Evolutionary conservation across 495 filamentous ascomycete genomes (phyloP).

Genomic region (Lasiosphaeris hirsuta): DNA sequence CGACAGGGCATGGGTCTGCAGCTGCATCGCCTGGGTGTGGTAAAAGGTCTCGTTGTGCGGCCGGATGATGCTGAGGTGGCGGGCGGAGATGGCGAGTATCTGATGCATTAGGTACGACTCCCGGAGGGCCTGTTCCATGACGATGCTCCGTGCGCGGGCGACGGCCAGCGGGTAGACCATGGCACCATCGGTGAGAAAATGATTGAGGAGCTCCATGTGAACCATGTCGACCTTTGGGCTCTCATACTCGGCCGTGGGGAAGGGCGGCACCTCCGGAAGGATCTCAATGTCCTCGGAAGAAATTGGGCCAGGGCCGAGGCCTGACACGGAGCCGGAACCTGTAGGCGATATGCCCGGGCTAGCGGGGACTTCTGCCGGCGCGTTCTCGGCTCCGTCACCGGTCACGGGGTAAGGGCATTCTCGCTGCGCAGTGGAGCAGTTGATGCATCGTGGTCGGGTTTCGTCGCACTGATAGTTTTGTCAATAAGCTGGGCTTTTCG

Average conservation of each 20-base stretch:
- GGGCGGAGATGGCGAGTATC: constrained; percentile 42
- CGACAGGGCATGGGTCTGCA: constrained; percentile 46
- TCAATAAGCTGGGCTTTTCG: background rate
- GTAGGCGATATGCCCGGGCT: constrained; percentile 9
- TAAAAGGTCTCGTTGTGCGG: constrained; percentile 36
- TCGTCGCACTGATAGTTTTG: constrained; percentile 29
- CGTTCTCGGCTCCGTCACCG: background rate
- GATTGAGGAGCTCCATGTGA: constrained; percentile 36
- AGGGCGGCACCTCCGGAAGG: background rate
- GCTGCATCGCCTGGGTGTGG: constrained; percentile 42
- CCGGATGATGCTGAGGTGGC: constrained; percentile 38
- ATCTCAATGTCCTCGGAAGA: background rate
- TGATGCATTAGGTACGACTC: constrained; percentile 43
- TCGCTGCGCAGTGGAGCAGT: constrained; percentile 32
- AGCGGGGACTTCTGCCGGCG: constrained; percentile 9
- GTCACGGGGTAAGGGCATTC: constrained; percentile 26
- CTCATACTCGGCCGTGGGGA: constrained; percentile 4
- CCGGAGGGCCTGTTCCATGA: constrained; percentile 21
- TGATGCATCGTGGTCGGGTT: constrained; percentile 31
- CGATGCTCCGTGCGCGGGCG: constrained; percentile 3
- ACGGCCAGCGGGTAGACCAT: constrained; percentile 9
- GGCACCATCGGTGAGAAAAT: constrained; percentile 23
- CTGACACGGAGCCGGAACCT: constrained; percentile 10
- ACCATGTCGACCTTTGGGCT: constrained; percentile 23
- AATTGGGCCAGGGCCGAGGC: background rate